Evolutionary conservation across 805 yeast genomes (phyloP).

Genomic region (Candida odintsovae): DNA sequence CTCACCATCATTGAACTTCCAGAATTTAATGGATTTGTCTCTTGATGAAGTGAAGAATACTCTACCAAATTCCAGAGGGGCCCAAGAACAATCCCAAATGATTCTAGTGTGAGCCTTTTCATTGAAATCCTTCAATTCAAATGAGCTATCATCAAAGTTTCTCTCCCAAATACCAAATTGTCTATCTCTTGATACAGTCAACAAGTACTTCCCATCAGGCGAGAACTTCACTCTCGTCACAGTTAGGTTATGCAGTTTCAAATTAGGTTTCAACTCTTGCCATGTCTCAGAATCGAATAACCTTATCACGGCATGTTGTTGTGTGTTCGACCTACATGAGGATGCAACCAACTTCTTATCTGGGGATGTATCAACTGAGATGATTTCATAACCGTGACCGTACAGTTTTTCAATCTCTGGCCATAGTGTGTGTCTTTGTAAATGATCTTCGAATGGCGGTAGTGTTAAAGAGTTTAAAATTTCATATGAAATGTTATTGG

Average conservation of each 20-base stretch:
- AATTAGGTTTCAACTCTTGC: constrained; percentile 52
- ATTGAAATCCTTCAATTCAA: constrained; percentile 33
- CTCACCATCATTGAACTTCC: constrained; percentile 42
- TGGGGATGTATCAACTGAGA: constrained; percentile 68
- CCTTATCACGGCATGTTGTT: constrained; percentile 80
- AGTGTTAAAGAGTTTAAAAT: constrained; percentile 37
- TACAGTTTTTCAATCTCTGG: constrained; percentile 93
- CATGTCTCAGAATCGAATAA: constrained; percentile 58
- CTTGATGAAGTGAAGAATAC: constrained; percentile 82
- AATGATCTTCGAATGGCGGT: constrained; percentile 86
- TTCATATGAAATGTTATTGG: constrained; percentile 38
- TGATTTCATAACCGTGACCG: constrained; percentile 96
- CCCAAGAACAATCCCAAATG: constrained; percentile 94
- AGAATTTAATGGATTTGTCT: constrained; percentile 72
- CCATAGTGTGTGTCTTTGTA: constrained; percentile 89
- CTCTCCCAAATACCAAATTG: constrained; percentile 71
- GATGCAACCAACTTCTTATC: constrained; percentile 66
- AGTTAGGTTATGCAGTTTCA: constrained; percentile 75
- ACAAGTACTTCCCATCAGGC: constrained; percentile 52
- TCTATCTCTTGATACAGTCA: constrained; percentile 87
- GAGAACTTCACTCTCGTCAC: constrained; percentile 80
- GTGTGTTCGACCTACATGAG: constrained; percentile 84
- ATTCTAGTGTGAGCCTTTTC: constrained; percentile 86
- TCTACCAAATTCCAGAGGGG: constrained; percentile 41
- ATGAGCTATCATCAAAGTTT: constrained; percentile 30